These are phyloP conservation scores for Firmiana major DNA, from an alignment of 345 rosid genomes.

Conservation along the genomic window DNA sequence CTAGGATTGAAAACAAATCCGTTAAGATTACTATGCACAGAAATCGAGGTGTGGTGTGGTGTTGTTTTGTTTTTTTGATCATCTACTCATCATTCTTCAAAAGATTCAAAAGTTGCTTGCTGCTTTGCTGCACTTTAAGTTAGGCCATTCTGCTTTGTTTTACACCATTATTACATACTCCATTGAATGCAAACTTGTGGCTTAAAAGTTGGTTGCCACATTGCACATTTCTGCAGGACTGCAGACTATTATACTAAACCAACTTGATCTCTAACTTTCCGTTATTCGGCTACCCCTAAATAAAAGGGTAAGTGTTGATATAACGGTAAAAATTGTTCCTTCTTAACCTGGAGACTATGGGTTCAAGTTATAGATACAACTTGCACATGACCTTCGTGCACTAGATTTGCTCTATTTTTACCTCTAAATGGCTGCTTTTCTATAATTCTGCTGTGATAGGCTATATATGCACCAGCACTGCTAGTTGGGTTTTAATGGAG, in stretches of 20 bases:
- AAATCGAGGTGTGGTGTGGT: constrained; percentile 21
- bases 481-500: not conserved
- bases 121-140: not conserved
- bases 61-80: constrained; percentile 4
- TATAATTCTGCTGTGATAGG: not conserved
- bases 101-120: constrained; percentile 39
- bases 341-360: too few relatives aligned
- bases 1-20: constrained; percentile 27
- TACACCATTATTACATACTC: constrained; percentile 16
- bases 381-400: too few relatives aligned
- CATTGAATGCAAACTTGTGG: constrained; percentile 12
- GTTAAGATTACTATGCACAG: constrained; percentile 26
- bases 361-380: too few relatives aligned
- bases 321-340: too few relatives aligned
- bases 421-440: not conserved
- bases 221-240: not conserved
- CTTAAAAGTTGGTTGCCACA: not conserved
- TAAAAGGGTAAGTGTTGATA: not conserved
- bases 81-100: constrained; percentile 44
- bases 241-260: not conserved
- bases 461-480: not conserved
- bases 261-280: not conserved
- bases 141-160: constrained; percentile 5
- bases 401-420: too few relatives aligned
- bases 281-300: not conserved